phyloP scores from a whole-genome alignment of 768 basidiomycete genomes.

The Brasilioporus rufonigricans region DNA sequence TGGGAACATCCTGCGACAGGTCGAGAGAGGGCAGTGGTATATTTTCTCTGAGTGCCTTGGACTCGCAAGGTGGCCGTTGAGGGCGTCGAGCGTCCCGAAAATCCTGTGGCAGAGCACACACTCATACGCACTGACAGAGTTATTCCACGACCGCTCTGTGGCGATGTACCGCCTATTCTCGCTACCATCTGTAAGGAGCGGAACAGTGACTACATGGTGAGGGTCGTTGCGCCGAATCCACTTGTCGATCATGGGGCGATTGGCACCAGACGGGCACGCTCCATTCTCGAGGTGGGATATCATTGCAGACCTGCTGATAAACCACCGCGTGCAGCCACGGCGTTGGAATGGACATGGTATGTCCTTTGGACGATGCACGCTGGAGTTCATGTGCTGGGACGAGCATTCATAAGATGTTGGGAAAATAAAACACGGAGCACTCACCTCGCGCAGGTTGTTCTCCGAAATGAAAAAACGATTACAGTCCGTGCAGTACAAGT shows the following conservation, averaged over 20 bases:
- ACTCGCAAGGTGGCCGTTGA: slow-evolving; percentile 66
- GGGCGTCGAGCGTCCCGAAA: slow-evolving; percentile 39
- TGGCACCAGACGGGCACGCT: slow-evolving; percentile 49
- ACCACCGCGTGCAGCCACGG: slow-evolving; percentile 42
- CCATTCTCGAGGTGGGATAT: slow-evolving; percentile 65
- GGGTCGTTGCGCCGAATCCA: slow-evolving; percentile 44
- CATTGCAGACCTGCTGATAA: slow-evolving; percentile 54
- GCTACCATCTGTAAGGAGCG: slow-evolving; percentile 41
- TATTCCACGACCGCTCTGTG: slow-evolving; percentile 43
- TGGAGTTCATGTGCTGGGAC: slow-evolving; percentile 52
- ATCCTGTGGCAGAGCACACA: slow-evolving; percentile 58
- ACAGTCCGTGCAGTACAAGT: slow-evolving; percentile 47
- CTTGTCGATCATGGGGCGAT: slow-evolving; percentile 35
- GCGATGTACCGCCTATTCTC: slow-evolving; percentile 18
- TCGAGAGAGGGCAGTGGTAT: slow-evolving; percentile 51
- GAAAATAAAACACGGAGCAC: neutral
- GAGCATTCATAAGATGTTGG: neutral
- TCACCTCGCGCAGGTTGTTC: slow-evolving; percentile 14
- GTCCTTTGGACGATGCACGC: slow-evolving; percentile 40
- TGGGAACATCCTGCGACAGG: slow-evolving; percentile 43
- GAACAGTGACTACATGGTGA: slow-evolving; percentile 52
- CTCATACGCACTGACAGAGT: slow-evolving; percentile 41
- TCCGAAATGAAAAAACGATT: slow-evolving; percentile 38
- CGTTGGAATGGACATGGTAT: slow-evolving; percentile 37
- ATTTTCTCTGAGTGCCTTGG: slow-evolving; percentile 52